A percentile compares a stretch with the other conserved stretches of the same genome.
phyloP scores from a whole-genome alignment of 2,329 filamentous ascomycete genomes.

The Microdochium trichocladiopsis region DNA sequence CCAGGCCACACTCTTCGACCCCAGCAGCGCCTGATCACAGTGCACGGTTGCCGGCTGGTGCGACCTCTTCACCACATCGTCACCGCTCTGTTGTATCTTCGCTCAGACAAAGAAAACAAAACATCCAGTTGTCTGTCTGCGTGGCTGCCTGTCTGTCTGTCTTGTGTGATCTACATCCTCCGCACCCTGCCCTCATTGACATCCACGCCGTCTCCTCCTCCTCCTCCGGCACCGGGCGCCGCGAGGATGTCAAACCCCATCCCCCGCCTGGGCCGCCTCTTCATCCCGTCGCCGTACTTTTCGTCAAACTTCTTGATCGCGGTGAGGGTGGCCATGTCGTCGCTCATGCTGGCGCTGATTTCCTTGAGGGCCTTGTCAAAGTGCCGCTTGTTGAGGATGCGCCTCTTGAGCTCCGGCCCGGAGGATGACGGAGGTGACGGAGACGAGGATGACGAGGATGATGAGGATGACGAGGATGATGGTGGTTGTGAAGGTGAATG shows the following conservation, averaged over 20 bases:
- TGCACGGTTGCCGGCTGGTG: no score
- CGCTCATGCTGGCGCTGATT: constrained; percentile 85
- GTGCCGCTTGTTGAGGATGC: constrained; percentile 60
- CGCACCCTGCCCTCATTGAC: not conserved
- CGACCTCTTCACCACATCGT: no score
- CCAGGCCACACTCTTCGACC: no score
- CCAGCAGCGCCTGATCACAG: no score
- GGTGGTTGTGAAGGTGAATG: not conserved
- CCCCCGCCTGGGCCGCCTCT: constrained; percentile 47
- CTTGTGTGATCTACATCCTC: no score
- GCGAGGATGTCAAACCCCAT: constrained; percentile 52
- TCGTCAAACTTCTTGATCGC: constrained; percentile 94
- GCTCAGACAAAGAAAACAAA: no score
- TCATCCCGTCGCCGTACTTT: constrained; percentile 78
- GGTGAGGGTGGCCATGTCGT: constrained; percentile 82
- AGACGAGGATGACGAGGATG: not conserved
- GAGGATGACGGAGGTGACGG: not conserved
- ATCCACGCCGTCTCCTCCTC: constrained; percentile 14
- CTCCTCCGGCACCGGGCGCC: no score
- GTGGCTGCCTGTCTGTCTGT: not conserved
- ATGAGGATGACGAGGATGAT: not conserved
- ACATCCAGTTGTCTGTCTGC: no score
- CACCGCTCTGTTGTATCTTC: no score
- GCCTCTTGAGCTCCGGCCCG: constrained; percentile 37
- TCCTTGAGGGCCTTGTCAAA: constrained; percentile 83